Base-by-base conservation (phyloP, 352 stramenopile species). In the Aphanomyces stellatus region DNA sequence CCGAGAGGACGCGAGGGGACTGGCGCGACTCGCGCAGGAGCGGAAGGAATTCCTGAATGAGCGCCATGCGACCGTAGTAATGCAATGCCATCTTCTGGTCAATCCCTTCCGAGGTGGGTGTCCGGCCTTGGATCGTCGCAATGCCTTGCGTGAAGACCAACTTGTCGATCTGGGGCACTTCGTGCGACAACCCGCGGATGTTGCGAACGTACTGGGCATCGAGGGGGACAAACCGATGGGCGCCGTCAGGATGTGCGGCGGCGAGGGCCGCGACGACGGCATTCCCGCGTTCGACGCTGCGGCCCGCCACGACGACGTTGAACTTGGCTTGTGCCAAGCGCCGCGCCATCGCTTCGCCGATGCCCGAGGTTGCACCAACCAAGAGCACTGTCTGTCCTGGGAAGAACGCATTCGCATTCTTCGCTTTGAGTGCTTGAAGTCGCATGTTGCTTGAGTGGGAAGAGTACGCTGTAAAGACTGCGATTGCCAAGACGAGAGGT, bases 141-240 rank as follows among this genome's bases (percentile, higher is more conserved):
- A 87, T 87, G 13, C 79, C 79, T 55, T 86, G 79, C 4, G 77
- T 81, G 69, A 81, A 72, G 5, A 87, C 65, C n/a, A 87, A 55
- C 4, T 60, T 62, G 70, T 84, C 77, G 37, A 82, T 13, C 11
- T 48, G 46, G 7, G 51, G 31, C 25, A 60, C 41, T 22, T 60
- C 28, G 19, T 24, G 19, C 6, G 51, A 41, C 5, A 60, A 35
- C 2, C 51, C 51, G 30, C 33, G 51, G 51, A 60, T 60, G 25
- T 35, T 24, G 31, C 25, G 28, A 7, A 60, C 25, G 31, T 22
- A 27, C 51, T 60, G 30, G 10, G 51, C 51, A 22, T 60, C 51
- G 4, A 60, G 31, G 4, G 28, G 31, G 1, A 60, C 25, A 31
- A 60, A 60, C 1, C 25, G 15, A 15, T 60, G 43, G 4, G 28